Base-by-base conservation (phyloP, 495 filamentous ascomycete species). In the Neurospora pannonica region DNA sequence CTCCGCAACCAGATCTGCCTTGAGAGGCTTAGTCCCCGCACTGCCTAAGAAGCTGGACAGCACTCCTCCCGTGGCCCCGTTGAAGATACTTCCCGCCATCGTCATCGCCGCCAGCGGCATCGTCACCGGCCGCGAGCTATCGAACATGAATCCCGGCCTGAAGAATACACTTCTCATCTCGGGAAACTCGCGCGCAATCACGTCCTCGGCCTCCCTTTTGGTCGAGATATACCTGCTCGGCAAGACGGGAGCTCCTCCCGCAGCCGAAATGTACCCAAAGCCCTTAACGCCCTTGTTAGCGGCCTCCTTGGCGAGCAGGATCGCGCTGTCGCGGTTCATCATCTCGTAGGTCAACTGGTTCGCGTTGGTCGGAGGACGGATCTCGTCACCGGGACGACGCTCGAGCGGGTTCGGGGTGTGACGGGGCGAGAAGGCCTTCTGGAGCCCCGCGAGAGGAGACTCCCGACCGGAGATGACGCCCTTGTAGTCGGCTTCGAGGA, bases 401-500 rank as follows among this genome's bases (percentile, higher is more conserved):
- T 84, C 83, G 11, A 94, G 84, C 13, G 91, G 92, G 82, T 96
- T 93, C 77, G 89, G 85, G 48, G 89, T 89, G 76, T 88, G 85
- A 34, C 87, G 89, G 6, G 89, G 91, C 13, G 78, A 74, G 73
- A 98, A 98, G 46, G 93, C 94, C 71, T 90, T 89, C 72, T 88
- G 86, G 5, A 99, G 83, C 0, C 94, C 94, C 1, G 89, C 81
- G 71, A 95, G 79, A 5, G 93, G 88, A 0, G 92, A 92, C 77
- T 96, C 94, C 70, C 87, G 88, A 21, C 96, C 97, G 71, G 88
- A 89, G 46, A 99, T 80, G 5, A 97, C 93, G 74, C 92, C 92
- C 84, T 99, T 98, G 87, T 99, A 99, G 83, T 99, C 96, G 9
- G 95, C 95, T 83, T 99, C 96, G 15, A 99, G 87, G n/a, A 99